Evolutionary conservation across 2,329 filamentous ascomycete species (phyloP).

Genomic region (Diaporthe nobilis): DNA sequence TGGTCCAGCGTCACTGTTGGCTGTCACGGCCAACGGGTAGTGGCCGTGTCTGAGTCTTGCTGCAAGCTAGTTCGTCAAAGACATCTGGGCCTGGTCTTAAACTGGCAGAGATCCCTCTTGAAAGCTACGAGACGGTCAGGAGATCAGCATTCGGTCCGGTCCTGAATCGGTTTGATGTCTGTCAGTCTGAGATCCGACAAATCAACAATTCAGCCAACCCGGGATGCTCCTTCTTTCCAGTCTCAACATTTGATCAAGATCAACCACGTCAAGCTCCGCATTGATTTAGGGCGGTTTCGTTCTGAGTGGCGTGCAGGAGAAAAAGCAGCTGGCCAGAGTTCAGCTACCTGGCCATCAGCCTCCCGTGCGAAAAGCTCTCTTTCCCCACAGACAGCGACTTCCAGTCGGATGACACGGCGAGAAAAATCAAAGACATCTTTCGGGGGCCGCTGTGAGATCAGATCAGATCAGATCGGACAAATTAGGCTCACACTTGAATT

Average conservation of each 20-base stretch:
- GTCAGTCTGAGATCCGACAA: slow-evolving; percentile 26
- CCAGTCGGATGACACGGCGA: slow-evolving; percentile 35
- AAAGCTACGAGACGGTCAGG: slow-evolving; percentile 26
- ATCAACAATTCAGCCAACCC: slow-evolving; percentile 9
- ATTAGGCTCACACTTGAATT: slow-evolving; percentile 44
- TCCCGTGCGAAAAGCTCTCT: slow-evolving; percentile 28
- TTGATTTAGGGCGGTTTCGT: slow-evolving; percentile 27
- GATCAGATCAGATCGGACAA: slow-evolving; percentile 33
- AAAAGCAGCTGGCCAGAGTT: slow-evolving; percentile 33
- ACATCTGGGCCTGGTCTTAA: slow-evolving; percentile 38
- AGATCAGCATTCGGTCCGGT: slow-evolving; percentile 21
- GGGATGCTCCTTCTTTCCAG: slow-evolving; percentile 19
- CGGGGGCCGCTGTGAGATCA: slow-evolving; percentile 38
- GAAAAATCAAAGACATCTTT: slow-evolving; percentile 40
- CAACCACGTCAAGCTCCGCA: slow-evolving; percentile 20
- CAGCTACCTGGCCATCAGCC: slow-evolving; percentile 38
- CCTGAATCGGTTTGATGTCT: slow-evolving; percentile 19
- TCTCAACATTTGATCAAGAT: slow-evolving; percentile 22
- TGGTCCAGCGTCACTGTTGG: slow-evolving; percentile 31
- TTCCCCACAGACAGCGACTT: slow-evolving; percentile 33
- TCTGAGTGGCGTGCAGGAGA: slow-evolving; percentile 36
- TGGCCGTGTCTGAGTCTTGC: slow-evolving; percentile 34
- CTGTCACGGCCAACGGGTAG: slow-evolving; percentile 32
- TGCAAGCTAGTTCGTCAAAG: slow-evolving; percentile 38
- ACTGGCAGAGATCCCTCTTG: slow-evolving; percentile 32